These are phyloP conservation scores for Zasmidium cellare DNA, from an alignment of 2,329 filamentous ascomycete species.

Conservation along the genomic window DNA sequence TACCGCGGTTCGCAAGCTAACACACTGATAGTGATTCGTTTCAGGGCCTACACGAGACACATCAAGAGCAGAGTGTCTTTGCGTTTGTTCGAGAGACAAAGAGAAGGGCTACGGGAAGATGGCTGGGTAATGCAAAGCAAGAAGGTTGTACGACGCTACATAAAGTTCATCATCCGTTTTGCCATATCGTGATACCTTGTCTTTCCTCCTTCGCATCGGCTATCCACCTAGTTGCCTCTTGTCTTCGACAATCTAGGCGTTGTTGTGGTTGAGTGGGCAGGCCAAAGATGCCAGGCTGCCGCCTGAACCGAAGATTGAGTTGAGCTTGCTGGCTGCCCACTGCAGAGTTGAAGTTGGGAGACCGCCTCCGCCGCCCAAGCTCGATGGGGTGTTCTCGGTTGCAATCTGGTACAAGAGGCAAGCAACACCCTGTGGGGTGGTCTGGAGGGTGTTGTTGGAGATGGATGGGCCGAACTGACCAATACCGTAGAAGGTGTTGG, in stretches of 20 bases:
- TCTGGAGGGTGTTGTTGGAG: conserved; percentile 37
- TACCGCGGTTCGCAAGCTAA: no score
- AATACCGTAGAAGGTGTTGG: conserved; percentile 35
- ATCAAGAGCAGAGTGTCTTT: no score
- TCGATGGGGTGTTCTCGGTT: conserved; percentile 27
- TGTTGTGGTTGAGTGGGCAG: conserved; percentile 11
- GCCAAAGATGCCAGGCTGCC: conserved; percentile 7
- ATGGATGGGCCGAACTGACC: conserved; percentile 37
- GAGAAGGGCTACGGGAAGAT: no score
- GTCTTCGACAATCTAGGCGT: not conserved
- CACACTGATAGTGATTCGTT: no score
- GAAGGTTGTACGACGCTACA: not conserved
- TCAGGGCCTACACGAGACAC: no score
- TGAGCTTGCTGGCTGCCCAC: conserved; percentile 15
- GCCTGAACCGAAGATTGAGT: conserved; percentile 15
- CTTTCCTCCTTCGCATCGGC: no score
- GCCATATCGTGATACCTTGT: not conserved
- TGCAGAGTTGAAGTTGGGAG: conserved; percentile 8
- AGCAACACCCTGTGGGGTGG: conserved; percentile 29
- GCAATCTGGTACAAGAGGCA: conserved; percentile 47
- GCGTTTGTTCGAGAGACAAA: no score
- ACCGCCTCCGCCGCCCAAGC: conserved; percentile 15
- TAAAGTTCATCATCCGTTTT: not conserved
- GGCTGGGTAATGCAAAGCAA: no score
- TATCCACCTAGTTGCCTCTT: not conserved